These are phyloP conservation scores for Aaosphaeria pasadenensis DNA, from an alignment of 2,329 filamentous ascomycete genomes.

Conservation along the genomic window DNA sequence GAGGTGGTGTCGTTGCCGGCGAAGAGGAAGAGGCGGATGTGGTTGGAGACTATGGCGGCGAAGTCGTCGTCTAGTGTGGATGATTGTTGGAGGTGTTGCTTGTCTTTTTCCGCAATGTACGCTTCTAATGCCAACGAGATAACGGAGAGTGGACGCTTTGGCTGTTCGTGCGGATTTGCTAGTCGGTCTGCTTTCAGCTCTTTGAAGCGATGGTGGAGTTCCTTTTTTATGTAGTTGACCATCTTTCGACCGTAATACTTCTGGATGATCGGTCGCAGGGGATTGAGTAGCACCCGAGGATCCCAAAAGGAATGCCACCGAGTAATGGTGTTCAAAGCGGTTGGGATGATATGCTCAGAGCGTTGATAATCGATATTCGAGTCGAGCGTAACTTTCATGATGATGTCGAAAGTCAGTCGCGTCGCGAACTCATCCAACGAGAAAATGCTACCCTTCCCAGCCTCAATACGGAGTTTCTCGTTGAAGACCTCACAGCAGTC, in stretches of 20 bases:
- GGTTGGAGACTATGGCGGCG: background rate
- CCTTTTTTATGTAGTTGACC: slow-evolving; percentile 2
- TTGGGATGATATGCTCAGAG: background rate
- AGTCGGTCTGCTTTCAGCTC: background rate
- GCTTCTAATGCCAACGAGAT: background rate
- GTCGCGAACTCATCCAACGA: background rate
- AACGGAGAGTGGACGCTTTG: slow-evolving; percentile 5
- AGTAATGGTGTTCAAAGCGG: background rate
- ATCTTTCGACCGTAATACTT: slow-evolving; percentile 3
- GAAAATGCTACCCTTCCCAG: background rate
- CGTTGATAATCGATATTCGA: background rate
- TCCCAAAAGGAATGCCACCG: background rate
- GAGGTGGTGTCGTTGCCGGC: slow-evolving; percentile 29
- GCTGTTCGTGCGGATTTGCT: background rate
- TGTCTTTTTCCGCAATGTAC: background rate
- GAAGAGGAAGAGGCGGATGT: slow-evolving; percentile 29
- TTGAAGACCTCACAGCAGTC: no score
- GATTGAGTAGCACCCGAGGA: background rate
- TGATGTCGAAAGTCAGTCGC: background rate
- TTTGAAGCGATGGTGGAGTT: slow-evolving; percentile 6
- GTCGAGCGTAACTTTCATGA: background rate
- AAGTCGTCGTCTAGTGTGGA: no score
- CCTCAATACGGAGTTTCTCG: background rate
- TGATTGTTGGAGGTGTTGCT: no score
- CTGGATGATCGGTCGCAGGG: slow-evolving; percentile 1